A percentile compares a stretch with the other conserved stretches of the same genome.
Conservation (phyloP, 306 rosid genomes). For the Oemleria cerasiformis region DNA sequence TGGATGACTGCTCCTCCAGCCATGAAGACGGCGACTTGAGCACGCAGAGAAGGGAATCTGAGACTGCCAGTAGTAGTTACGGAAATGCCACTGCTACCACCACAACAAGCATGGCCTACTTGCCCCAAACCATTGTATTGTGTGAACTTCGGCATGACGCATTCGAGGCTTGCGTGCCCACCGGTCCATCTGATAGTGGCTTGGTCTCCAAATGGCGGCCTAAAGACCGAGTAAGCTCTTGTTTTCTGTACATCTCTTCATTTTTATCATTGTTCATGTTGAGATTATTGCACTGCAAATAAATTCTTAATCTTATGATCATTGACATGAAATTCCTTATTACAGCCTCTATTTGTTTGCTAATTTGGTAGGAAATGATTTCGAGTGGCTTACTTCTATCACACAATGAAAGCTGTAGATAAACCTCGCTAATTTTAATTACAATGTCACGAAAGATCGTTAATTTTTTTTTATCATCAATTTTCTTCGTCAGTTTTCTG, state of each 20-base stretch:
- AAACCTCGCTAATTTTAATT: neutral
- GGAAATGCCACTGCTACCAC: constrained; percentile 49
- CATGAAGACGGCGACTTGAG: constrained; percentile 44
- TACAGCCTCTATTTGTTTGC: neutral
- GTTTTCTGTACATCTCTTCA: neutral
- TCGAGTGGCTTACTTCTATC: neutral
- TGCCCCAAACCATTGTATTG: constrained; percentile 68
- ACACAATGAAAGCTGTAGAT: neutral
- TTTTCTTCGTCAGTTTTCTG: neutral
- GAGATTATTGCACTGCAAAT: neutral
- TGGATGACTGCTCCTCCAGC: constrained; percentile 45
- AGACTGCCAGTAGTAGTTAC: constrained; percentile 53
- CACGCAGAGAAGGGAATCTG: constrained; percentile 54
- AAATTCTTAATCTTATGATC: neutral
- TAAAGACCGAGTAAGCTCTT: constrained; percentile 68
- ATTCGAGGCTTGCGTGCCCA: constrained; percentile 62
- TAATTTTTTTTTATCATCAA: neutral
- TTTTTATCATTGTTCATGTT: neutral
- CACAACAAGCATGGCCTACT: constrained; percentile 73
- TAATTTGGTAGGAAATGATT: neutral
- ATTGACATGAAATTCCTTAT: neutral
- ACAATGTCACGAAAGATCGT: neutral
- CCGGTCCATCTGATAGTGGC: constrained; percentile 79
- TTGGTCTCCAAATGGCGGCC: constrained; percentile 95
- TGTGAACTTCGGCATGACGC: constrained; percentile 88